A percentile compares a stretch with the other conserved stretches of the same genome.
Evolutionary conservation across 1,284 basidiomycete genomes (phyloP).

Genomic region (Ganoderma leucocontextum): DNA sequence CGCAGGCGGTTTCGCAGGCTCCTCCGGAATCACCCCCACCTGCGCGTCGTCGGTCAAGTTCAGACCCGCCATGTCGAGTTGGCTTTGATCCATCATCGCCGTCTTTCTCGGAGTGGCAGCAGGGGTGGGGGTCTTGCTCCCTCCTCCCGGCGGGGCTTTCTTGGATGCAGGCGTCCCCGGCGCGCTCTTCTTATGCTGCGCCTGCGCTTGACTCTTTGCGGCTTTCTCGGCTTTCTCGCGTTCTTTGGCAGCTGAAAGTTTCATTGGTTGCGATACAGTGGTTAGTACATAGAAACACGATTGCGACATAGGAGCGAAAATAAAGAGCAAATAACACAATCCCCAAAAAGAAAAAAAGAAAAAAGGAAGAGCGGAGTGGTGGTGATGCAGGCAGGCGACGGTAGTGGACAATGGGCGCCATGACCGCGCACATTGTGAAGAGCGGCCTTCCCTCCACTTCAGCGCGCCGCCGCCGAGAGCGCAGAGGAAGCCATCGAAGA

Average conservation of each 20-base stretch:
- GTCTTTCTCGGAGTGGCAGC: slow-evolving; percentile 28
- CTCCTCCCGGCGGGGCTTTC: slow-evolving; percentile 51
- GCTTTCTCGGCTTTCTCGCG: slow-evolving; percentile 73
- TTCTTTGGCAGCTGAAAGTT: slow-evolving; percentile 73
- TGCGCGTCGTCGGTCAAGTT: slow-evolving; percentile 55
- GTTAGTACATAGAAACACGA: slow-evolving; percentile 41
- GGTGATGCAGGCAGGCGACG: background rate
- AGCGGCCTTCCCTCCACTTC: slow-evolving; percentile 20
- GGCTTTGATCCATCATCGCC: slow-evolving; percentile 57
- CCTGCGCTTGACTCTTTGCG: slow-evolving; percentile 44
- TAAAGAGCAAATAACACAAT: slow-evolving; percentile 46
- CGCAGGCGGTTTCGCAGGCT: slow-evolving; percentile 73
- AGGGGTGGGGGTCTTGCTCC: slow-evolving; percentile 46
- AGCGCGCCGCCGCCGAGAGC: slow-evolving; percentile 27
- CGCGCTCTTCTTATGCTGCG: slow-evolving; percentile 55
- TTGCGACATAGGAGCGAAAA: slow-evolving; percentile 19
- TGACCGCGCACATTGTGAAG: slow-evolving; percentile 17
- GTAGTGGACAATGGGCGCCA: background rate
- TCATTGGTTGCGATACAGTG: slow-evolving; percentile 49
- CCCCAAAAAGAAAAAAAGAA: slow-evolving; percentile 36
- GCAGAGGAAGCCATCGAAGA: slow-evolving; percentile 36
- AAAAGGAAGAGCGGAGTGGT: slow-evolving; percentile 4
- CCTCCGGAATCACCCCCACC: slow-evolving; percentile 49
- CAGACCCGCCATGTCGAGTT: slow-evolving; percentile 78
- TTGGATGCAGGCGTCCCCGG: slow-evolving; percentile 55